Evolutionary conservation across 805 yeast genomes (phyloP), one percentile per base, ranked within the genome.

Genomic region (Metschnikowia kunwiensis): DNA sequence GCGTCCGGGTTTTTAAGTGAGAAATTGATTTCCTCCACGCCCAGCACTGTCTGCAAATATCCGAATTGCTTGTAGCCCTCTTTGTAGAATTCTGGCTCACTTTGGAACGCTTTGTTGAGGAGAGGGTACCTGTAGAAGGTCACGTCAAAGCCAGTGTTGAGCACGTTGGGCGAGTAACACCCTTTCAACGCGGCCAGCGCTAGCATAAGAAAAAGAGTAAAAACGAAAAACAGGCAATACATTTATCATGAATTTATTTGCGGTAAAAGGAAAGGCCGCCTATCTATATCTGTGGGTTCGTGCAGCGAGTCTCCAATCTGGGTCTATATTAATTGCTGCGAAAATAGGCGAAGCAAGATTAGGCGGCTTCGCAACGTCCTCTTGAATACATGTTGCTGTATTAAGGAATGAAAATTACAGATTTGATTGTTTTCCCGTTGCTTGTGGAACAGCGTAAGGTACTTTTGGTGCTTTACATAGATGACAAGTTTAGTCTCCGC

Each of bases 81-180:
- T 11, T 22, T 30, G 29, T 29, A 38, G 20, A 25, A 38, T 15
- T 27, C 32, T 6, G 35, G 26, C 1, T 17, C 22, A 3, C 16
- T 11, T 37, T 36, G 34, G 14, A 40, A 40, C 24, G 17, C 21
- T 3, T 16, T 16, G 14, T 25, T 27, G 3, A 13, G 19, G 7
- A 24, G 22, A 2, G 43, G 38, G 19, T 35, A 36, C 19, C 32
- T 28, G 31, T 39, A 42, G 19, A 30, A 40, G 11, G 15, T 29
- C 10, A 36, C 46, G 15, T 26, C 27, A 30, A 42, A 42, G 10
- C 46, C 46, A 3, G 4, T 12, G n/a, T 25, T 30, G 10, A 7
- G 2, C 7, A 26, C 14, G 10, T 6, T 15, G 2, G 16, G 5
- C 7, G 29, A 18, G 18, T 15, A 5, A n/a, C 29, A 26, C 7